These are phyloP conservation scores for Mortierella antarctica DNA, from an alignment of 192 early-diverging fungal genomes.

Conservation along the genomic window DNA sequence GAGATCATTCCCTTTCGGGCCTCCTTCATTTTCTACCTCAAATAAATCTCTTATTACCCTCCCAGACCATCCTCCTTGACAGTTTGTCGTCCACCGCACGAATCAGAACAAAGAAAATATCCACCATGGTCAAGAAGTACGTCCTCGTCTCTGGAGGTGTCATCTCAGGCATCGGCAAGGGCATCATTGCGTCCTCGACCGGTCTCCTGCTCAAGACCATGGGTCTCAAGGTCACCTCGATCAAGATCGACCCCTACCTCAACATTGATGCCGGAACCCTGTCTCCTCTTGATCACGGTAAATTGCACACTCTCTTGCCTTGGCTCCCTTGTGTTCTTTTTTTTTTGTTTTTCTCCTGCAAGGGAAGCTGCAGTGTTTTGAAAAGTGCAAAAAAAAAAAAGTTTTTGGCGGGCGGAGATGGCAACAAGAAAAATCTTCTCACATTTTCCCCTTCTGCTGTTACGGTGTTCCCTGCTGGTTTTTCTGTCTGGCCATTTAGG, in stretches of 20 bases:
- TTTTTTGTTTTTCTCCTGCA: not conserved
- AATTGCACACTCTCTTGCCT: constrained; percentile 5
- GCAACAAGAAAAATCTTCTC: not conserved
- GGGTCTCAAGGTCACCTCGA: constrained; percentile 94
- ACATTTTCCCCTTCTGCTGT: not conserved
- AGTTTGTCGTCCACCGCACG: not conserved
- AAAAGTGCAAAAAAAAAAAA: not conserved
- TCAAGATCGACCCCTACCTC: constrained; percentile 99
- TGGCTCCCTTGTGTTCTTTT: not conserved
- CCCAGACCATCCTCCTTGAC: not conserved
- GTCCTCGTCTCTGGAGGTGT: constrained; percentile 98
- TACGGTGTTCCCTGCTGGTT: no score
- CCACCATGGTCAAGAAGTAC: constrained; percentile 77
- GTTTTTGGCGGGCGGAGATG: not conserved
- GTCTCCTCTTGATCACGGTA: constrained; percentile 97
- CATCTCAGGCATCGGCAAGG: constrained; percentile 99
- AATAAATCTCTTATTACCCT: constrained; percentile 15
- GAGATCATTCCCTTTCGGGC: constrained; percentile 49
- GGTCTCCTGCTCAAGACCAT: constrained; percentile 94
- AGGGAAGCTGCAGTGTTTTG: no score
- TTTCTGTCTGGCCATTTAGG: constrained; percentile 64
- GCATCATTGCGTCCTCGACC: constrained; percentile 98
- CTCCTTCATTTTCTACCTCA: constrained; percentile 16
- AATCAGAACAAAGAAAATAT: not conserved
- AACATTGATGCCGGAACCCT: constrained; percentile 99